A percentile compares a stretch with the other conserved stretches of the same genome.
Conservation (phyloP, 306 rosid genomes). For the Spatholobus suberectus region DNA sequence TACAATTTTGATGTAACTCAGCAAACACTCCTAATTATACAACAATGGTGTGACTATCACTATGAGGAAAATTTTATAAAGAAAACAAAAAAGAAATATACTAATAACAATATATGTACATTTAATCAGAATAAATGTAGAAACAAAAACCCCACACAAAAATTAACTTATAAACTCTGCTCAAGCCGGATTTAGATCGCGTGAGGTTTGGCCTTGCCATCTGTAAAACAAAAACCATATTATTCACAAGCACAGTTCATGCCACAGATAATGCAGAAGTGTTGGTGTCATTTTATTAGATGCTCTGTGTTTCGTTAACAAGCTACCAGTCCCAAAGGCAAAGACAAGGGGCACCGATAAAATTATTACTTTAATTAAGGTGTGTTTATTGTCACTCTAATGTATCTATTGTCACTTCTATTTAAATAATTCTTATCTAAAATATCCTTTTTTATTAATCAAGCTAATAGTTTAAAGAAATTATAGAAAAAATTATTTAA, state of each 20-base stretch:
- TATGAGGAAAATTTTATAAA: conserved; percentile 41
- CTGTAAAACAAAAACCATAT: conserved; percentile 56
- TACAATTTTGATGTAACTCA: conserved; percentile 46
- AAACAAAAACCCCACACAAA: conserved; percentile 47
- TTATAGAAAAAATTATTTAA: background rate
- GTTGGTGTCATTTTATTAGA: background rate
- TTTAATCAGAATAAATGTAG: conserved; percentile 47
- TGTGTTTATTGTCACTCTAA: too few relatives aligned
- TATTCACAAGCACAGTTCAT: conserved; percentile 18
- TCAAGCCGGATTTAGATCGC: conserved; percentile 72
- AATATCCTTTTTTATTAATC: background rate
- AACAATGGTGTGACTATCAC: conserved; percentile 50
- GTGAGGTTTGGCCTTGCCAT: conserved; percentile 91
- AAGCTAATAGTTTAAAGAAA: background rate
- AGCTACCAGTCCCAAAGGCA: background rate
- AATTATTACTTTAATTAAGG: conserved; percentile 5
- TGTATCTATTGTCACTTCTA: too few relatives aligned
- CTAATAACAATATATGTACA: conserved; percentile 67
- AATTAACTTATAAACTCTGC: conserved; percentile 31
- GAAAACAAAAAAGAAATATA: conserved; percentile 6
- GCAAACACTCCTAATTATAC: conserved; percentile 52
- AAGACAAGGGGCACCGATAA: background rate
- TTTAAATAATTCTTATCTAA: too few relatives aligned
- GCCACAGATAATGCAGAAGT: background rate
- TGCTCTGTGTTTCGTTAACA: background rate